Evolutionary conservation across 306 rosid species (phyloP).

Genomic region (Geum urbanum): DNA sequence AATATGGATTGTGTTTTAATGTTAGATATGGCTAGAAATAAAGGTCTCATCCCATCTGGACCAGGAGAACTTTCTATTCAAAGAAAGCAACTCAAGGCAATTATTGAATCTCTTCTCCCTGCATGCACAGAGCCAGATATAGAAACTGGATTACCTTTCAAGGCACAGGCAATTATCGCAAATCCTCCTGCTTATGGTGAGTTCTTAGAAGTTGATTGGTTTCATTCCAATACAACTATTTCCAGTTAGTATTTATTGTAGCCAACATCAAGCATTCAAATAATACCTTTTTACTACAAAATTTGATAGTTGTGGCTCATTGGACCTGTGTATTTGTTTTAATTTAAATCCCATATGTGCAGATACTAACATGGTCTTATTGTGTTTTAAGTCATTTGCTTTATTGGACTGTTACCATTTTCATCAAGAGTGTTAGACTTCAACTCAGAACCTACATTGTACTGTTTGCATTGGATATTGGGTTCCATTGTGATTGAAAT

Average conservation of each 20-base stretch:
- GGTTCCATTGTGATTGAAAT: not conserved
- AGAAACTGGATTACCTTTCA: constrained; percentile 75
- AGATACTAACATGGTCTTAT: not conserved
- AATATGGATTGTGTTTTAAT: constrained; percentile 26
- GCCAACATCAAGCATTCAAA: not conserved
- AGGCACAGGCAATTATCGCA: constrained; percentile 94
- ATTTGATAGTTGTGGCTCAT: constrained; percentile 16
- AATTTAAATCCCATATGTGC: not conserved
- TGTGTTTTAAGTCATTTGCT: not conserved
- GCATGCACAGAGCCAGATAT: constrained; percentile 91
- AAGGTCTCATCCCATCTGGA: constrained; percentile 91
- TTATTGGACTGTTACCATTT: not conserved
- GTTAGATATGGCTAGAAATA: constrained; percentile 89
- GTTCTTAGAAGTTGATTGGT: constrained; percentile 26
- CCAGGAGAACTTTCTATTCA: constrained; percentile 76
- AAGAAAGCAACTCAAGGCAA: constrained; percentile 73
- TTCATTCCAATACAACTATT: constrained; percentile 32
- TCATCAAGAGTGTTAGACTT: not conserved
- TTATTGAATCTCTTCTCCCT: constrained; percentile 89
- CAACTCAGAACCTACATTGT: not conserved
- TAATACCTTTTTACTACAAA: constrained; percentile 2
- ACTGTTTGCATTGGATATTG: not conserved
- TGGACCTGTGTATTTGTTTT: not conserved
- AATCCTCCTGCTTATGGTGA: constrained; percentile 96
- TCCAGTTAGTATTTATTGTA: not conserved